Evolutionary conservation across 2,329 filamentous ascomycete genomes (phyloP).

Genomic region (Escovopsis sp.): DNA sequence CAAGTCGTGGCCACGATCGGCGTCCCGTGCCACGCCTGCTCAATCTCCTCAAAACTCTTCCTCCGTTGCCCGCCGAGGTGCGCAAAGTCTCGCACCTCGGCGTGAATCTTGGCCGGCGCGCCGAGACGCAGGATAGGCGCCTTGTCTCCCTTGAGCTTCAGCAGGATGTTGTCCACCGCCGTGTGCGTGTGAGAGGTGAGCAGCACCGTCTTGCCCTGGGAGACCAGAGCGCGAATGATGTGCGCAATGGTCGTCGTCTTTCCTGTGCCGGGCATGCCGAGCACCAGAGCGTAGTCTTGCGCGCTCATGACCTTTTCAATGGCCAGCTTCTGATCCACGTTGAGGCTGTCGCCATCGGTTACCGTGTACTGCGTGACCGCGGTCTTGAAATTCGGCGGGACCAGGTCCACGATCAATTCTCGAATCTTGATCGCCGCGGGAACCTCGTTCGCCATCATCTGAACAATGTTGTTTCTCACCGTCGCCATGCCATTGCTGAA

Average conservation of each 20-base stretch:
- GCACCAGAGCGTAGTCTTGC: conserved; percentile 86
- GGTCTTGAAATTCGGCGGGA: conserved; percentile 57
- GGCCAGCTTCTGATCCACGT: conserved; percentile 72
- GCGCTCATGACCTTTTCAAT: conserved; percentile 94
- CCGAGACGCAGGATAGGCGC: conserved; percentile 77
- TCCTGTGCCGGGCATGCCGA: conserved; percentile 95
- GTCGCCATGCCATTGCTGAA: conserved; percentile 97
- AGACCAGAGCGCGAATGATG: conserved; percentile 80
- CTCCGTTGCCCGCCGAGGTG: conserved; percentile 62
- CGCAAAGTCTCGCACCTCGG: conserved; percentile 74
- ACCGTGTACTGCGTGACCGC: conserved; percentile 49
- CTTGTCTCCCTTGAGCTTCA: conserved; percentile 72
- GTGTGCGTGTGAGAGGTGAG: conserved; percentile 95
- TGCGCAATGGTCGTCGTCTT: conserved; percentile 98
- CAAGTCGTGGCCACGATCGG: conserved; percentile 92
- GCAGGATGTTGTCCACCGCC: conserved; percentile 91
- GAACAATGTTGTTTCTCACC: conserved; percentile 84
- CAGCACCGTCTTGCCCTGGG: conserved; percentile 82
- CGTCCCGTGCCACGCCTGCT: conserved; percentile 68
- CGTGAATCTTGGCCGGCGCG: conserved; percentile 70
- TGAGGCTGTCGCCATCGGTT: conserved; percentile 52
- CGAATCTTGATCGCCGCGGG: conserved; percentile 60
- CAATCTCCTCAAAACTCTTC: conserved; percentile 68
- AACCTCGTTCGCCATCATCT: conserved; percentile 71
- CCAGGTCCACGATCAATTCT: conserved; percentile 64